Base-by-base conservation (phyloP, 176 grass and related monocot species). In the Aegilops tauschii region DNA sequence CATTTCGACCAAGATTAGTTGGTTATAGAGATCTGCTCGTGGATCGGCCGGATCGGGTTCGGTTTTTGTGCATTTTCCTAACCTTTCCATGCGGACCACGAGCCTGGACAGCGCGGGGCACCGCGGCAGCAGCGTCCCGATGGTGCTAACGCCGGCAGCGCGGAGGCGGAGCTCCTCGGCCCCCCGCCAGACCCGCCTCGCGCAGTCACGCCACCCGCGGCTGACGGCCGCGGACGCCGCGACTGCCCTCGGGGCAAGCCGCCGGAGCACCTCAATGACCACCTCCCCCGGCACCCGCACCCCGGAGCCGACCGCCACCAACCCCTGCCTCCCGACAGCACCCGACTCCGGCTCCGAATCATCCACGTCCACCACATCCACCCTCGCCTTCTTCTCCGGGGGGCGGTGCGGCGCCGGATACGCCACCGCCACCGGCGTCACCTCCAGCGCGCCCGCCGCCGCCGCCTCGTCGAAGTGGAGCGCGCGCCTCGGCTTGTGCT, bases 1-100 rank as follows among this genome's bases (percentile, higher is more conserved):
- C 58, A 27, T 87, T 58, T 56, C 56, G 34, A 45, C 9, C 27
- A 25, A 72, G 28, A 10, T 52, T 20, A 63, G 61, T 12, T 9
- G 61, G 9, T 23, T 27, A 63, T 64, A 58, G 29, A 85, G 63
- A 86, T 52, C 76, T 52, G 76, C 83, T 39, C 47, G 18, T 81
- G 69, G 73, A 89, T 80, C 80, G 25, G 36, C 29, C 30, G 50
- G 25, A 4, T 73, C 67, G 61, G 23, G 6, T 23, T 39, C 8
- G 78, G 42, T 5, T 9, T 14, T 50, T 50, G 42, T 27, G 16
- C 8, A 5, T 47, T 25, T 58, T 73, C 3, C 88, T 92, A 82
- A 98, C 97, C 94, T 96, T 84, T 96, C 84, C 88, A 96, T 96
- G 9, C 35, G 84, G 69, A 98, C 86, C n/a, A 83, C 90, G 73